Evolutionary conservation across 805 yeast genomes (phyloP).

Genomic region (Vanderwaltozyma polyspora): DNA sequence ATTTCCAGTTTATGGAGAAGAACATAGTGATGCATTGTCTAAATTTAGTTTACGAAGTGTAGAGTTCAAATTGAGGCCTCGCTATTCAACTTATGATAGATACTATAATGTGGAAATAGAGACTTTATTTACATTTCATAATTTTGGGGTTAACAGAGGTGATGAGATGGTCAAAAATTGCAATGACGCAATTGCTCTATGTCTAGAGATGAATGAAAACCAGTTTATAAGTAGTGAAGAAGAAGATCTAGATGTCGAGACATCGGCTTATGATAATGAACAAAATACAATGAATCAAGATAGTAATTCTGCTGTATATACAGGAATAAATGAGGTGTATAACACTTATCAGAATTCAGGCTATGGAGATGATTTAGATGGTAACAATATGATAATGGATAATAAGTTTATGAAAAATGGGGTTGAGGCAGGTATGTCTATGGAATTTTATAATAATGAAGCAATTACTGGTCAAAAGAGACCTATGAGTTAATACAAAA

Average conservation of each 20-base stretch:
- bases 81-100: conserved; percentile 27
- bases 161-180: conserved; percentile 30
- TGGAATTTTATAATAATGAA: conserved; percentile 12
- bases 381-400: conserved; percentile 6
- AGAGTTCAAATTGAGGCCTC: conserved; percentile 30
- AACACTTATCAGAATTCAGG: conserved; percentile 16
- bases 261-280: too few relatives aligned
- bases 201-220: conserved; percentile 21
- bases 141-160: conserved; percentile 32
- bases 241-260: conserved; percentile 1
- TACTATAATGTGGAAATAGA: conserved; percentile 28
- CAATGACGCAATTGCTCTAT: conserved; percentile 28
- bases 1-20: conserved; percentile 14
- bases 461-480: conserved; percentile 7
- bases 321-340: conserved; percentile 13
- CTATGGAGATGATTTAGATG: conserved; percentile 21
- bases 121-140: conserved; percentile 26
- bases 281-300: neutral
- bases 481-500: neutral
- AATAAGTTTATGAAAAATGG: conserved; percentile 5
- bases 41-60: conserved; percentile 13
- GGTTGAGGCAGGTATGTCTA: conserved; percentile 19
- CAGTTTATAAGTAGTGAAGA: conserved; percentile 7
- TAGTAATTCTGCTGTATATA: conserved; percentile 4
- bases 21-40: neutral